Evolutionary conservation across 78 protist genomes (phyloP).

Genomic region (Dictyostelium citrinum): DNA sequence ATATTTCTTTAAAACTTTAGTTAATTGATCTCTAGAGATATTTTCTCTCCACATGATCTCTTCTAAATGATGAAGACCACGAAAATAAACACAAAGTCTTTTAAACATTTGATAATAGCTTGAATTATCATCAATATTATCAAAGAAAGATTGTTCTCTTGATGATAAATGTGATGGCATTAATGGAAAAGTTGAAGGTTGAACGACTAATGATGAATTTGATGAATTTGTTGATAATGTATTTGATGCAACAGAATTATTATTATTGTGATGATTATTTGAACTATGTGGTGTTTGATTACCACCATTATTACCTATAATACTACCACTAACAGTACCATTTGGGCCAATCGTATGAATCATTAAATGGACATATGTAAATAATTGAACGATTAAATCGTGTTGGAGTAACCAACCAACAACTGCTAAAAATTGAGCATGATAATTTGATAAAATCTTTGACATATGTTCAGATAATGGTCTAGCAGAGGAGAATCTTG

Average conservation of each 20-base stretch:
- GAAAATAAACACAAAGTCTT: slow-evolving; percentile 70
- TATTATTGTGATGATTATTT: neutral
- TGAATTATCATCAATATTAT: slow-evolving; percentile 38
- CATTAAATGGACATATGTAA: slow-evolving; percentile 70
- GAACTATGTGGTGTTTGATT: neutral
- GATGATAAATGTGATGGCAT: slow-evolving; percentile 38
- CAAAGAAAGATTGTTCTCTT: slow-evolving; percentile 46
- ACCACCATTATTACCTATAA: neutral
- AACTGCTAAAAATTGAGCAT: slow-evolving; percentile 27
- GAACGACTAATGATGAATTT: neutral
- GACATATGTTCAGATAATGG: slow-evolving; percentile 63
- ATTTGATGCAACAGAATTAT: neutral
- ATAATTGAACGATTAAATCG: slow-evolving; percentile 66
- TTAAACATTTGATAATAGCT: slow-evolving; percentile 48
- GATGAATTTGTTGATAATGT: neutral
- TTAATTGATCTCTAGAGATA: slow-evolving; percentile 74
- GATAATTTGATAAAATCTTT: slow-evolving; percentile 12
- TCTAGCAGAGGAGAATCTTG: slow-evolving; percentile 33
- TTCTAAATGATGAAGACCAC: slow-evolving; percentile 83
- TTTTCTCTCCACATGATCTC: slow-evolving; percentile 84
- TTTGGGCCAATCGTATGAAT: slow-evolving; percentile 12
- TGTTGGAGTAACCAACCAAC: slow-evolving; percentile 79
- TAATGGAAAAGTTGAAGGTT: slow-evolving; percentile 23
- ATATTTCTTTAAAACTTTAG: slow-evolving; percentile 63
- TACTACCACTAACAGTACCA: neutral